phyloP scores from a whole-genome alignment of 2,329 filamentous ascomycete species.

The Emergomyces africanus region DNA sequence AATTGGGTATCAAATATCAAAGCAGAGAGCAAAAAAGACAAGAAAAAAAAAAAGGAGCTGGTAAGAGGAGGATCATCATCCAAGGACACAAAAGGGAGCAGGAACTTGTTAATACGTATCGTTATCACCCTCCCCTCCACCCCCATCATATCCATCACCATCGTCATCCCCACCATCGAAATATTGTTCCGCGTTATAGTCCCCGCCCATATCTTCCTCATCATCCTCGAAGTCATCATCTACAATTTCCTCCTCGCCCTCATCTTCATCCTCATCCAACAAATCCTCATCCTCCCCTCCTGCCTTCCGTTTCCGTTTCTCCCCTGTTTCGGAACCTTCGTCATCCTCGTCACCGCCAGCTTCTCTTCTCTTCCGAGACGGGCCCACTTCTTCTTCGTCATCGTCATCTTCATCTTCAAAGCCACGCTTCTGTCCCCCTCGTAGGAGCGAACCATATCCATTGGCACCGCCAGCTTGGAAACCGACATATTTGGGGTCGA shows the following conservation, averaged over 20 bases:
- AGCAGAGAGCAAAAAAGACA: too few relatives aligned
- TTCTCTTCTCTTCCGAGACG: conserved; percentile 19
- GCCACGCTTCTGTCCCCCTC: conserved; percentile 21
- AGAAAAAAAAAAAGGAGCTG: conserved; percentile 1
- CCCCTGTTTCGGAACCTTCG: conserved; percentile 18
- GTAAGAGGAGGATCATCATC: conserved; percentile 5
- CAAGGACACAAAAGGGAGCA: background rate
- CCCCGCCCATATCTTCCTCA: conserved; percentile 45
- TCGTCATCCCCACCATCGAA: conserved; percentile 47
- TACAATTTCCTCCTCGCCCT: conserved; percentile 38
- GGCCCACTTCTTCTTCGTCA: conserved; percentile 7
- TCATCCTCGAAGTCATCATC: conserved; percentile 50
- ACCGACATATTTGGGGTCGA: conserved; percentile 32
- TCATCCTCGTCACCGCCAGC: conserved; percentile 22
- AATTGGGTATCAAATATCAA: conserved; percentile 2
- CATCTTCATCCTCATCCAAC: conserved; percentile 34
- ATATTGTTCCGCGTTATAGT: conserved; percentile 54
- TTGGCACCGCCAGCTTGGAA: conserved; percentile 24
- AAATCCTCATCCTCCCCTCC: conserved; percentile 31
- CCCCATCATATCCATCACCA: conserved; percentile 42
- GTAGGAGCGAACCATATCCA: conserved; percentile 17
- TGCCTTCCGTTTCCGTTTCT: conserved; percentile 18
- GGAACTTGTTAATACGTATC: conserved; percentile 26
- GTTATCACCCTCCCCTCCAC: conserved; percentile 40
- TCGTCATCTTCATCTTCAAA: conserved; percentile 30